These are phyloP conservation scores for Aureobasidium leucospermi DNA, from an alignment of 2,329 filamentous ascomycete genomes.

Conservation along the genomic window DNA sequence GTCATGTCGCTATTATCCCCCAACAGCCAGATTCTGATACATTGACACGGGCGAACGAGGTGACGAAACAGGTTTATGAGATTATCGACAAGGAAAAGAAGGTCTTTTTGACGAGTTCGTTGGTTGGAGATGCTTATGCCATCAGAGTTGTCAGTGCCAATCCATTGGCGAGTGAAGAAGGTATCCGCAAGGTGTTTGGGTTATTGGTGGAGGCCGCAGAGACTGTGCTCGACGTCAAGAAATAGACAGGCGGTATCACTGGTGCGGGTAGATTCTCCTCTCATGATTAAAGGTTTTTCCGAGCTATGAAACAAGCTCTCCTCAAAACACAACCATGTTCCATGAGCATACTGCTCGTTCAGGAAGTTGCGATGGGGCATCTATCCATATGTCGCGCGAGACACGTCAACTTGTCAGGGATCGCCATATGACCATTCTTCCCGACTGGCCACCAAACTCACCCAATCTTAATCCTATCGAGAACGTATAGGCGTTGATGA, in stretches of 20 bases:
- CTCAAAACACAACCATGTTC: no score
- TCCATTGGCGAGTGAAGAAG: slow-evolving; percentile 60
- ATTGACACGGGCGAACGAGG: slow-evolving; percentile 53
- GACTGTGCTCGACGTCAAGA: slow-evolving; percentile 35
- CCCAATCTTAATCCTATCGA: no score
- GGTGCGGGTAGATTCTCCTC: no score
- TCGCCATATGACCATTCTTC: no score
- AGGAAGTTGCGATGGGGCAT: no score
- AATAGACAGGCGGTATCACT: not conserved
- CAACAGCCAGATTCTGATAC: slow-evolving; percentile 30
- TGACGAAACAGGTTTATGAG: slow-evolving; percentile 72
- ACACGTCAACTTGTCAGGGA: no score
- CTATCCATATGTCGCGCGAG: no score
- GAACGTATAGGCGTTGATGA: no score
- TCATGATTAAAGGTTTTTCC: no score
- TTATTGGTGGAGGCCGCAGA: slow-evolving; percentile 60
- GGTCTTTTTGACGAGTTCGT: slow-evolving; percentile 74
- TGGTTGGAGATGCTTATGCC: slow-evolving; percentile 65
- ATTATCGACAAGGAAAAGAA: slow-evolving; percentile 64
- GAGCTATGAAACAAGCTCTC: no score
- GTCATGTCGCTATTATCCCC: slow-evolving; percentile 19
- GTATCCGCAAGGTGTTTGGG: slow-evolving; percentile 66
- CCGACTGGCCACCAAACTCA: no score
- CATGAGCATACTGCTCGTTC: no score
- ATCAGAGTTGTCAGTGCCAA: slow-evolving; percentile 77